Evolutionary conservation across 164 flowering plant species (phyloP), one percentile per base, ranked within the genome.

Genomic region (Piper longum): DNA sequence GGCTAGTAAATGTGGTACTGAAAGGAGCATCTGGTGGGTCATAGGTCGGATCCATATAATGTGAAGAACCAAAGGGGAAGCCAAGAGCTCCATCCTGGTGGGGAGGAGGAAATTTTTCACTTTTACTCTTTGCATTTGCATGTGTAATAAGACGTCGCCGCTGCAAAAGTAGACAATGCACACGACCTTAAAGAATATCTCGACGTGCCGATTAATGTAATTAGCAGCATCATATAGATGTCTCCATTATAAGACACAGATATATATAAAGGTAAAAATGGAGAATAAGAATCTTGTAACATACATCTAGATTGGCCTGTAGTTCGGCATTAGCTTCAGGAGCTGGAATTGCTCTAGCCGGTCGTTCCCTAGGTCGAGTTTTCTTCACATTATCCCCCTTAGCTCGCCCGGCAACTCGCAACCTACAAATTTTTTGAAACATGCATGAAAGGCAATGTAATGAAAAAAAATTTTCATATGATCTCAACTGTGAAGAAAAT

Each of bases 81-180:
- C 96, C 96, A 45, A 91, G 84, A 7, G 87, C 74, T 73, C 96
- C 98, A 71, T 91, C 98, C 74, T 89, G 92, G 79, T 91, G 98
- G 36, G 36, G 36, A 42, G 98, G 98, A 58, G 98, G 98, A 64
- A 91, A 91, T 76, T 91, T 91, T 73, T 91, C 98, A 13, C 98
- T 91, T 71, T 88, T 91, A 80, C 98, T 89, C 79, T 89, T 91
- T 18, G 98, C 96, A 78, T 91, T 91, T 72, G 91, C 86, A 69
- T 89, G 96, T 5, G 85, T 76, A 67, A 91, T 84, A 54, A 85
- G 73, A n/a, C 96, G 36, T 26, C 36, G 36, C 36, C 36, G 78
- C 98, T 89, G 89, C 55, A 43, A 84, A 43, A n/a, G 44, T 14
- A 56, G 17, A 41, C 16, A 56, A 54, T 36, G 36, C 36, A 26